Percentiles rank a stretch among this genome's conserved stretches.
phyloP scores from a whole-genome alignment of 1,139 yeast genomes.

The Geotrichum aggregatum region DNA sequence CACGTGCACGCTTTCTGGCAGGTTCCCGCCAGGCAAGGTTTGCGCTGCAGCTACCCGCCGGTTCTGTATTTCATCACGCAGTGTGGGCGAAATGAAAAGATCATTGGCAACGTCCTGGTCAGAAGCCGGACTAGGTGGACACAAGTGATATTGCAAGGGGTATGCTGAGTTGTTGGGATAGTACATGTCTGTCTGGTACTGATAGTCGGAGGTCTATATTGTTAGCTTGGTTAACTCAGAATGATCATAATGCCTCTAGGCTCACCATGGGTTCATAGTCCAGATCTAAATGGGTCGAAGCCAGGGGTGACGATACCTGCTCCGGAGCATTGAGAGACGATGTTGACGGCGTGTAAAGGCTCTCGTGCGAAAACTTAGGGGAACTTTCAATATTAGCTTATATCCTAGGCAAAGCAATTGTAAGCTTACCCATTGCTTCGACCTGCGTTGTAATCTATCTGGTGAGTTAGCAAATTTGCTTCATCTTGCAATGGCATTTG shows the following conservation, averaged over 20 bases:
- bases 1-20: conserved; percentile 73
- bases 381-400: background rate
- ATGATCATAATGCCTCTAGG: background rate
- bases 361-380: conserved; percentile 1
- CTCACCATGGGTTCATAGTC: background rate
- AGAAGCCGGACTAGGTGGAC: conserved; percentile 81
- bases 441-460: background rate
- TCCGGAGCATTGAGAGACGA: background rate
- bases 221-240: background rate
- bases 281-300: background rate
- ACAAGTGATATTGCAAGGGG: conserved; percentile 80
- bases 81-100: conserved; percentile 66
- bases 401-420: background rate
- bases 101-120: conserved; percentile 64
- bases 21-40: conserved; percentile 53
- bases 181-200: conserved; percentile 14
- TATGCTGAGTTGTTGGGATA: conserved; percentile 32
- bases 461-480: background rate
- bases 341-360: background rate
- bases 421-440: conserved; percentile 8
- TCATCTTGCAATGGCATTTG: too few species aligned
- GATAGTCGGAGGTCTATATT: conserved; percentile 4
- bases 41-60: conserved; percentile 80
- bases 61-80: conserved; percentile 67
- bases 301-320: background rate